Conservation (phyloP, 2,329 filamentous ascomycete genomes). For the Talaromyces atroroseus region DNA sequence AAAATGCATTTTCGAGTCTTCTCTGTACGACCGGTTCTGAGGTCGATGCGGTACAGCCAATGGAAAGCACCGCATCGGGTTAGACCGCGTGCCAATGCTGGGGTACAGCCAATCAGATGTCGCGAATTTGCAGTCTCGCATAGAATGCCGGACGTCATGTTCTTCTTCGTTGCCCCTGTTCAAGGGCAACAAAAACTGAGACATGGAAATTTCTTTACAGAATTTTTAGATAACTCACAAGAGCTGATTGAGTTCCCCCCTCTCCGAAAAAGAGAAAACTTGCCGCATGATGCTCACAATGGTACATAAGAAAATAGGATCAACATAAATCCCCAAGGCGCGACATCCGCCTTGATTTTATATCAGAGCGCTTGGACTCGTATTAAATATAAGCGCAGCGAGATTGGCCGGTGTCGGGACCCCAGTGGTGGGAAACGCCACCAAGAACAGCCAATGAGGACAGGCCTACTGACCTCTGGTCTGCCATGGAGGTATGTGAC, state of each 20-base stretch:
- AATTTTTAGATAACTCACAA: too few relatives aligned
- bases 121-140: constrained; percentile 3
- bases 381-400: constrained; percentile 2
- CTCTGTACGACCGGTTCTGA: not conserved
- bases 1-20: not conserved
- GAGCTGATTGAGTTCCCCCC: too few relatives aligned
- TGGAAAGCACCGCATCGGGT: not conserved
- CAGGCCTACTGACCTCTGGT: too few relatives aligned
- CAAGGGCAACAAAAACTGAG: not conserved
- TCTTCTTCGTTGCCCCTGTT: not conserved
- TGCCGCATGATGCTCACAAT: not conserved
- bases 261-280: not conserved
- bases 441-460: not conserved
- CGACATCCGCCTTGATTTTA: constrained; percentile 5
- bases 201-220: too few relatives aligned
- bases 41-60: not conserved
- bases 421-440: not conserved
- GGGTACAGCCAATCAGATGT: not conserved
- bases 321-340: constrained; percentile 1
- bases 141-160: not conserved
- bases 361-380: not conserved
- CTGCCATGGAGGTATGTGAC: too few relatives aligned
- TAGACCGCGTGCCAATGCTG: not conserved
- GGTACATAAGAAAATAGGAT: not conserved
- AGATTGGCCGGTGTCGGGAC: constrained; percentile 10